Evolutionary conservation across 192 early-diverging fungal species (phyloP).

Genomic region (Coemansia interrupta): DNA sequence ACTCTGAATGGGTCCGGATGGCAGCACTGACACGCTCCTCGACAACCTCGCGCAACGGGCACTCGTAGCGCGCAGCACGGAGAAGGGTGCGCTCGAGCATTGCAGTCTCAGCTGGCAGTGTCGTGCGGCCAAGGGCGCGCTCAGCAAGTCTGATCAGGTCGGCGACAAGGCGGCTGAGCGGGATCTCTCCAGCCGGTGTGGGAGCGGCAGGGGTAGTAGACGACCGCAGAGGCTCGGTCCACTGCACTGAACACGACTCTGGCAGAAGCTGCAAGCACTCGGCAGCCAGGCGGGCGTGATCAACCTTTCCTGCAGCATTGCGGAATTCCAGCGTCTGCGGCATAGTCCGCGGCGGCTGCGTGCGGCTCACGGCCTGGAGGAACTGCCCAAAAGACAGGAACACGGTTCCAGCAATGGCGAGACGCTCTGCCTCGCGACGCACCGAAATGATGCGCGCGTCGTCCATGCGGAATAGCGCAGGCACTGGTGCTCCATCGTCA

Average conservation of each 20-base stretch:
- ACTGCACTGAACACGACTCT: slow-evolving; percentile 40
- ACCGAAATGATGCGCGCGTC: slow-evolving; percentile 37
- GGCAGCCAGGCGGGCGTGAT: slow-evolving; percentile 30
- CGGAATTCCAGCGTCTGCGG: slow-evolving; percentile 8
- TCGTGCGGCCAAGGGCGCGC: slow-evolving; percentile 22
- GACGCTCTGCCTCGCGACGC: slow-evolving; percentile 42
- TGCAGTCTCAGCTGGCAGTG: slow-evolving; percentile 21
- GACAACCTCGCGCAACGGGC: slow-evolving; percentile 46
- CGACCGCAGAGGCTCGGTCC: slow-evolving; percentile 34
- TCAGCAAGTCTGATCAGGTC: slow-evolving; percentile 33
- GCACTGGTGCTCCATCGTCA: slow-evolving; percentile 34
- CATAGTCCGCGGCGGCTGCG: slow-evolving; percentile 4
- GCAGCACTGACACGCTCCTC: slow-evolving; percentile 40
- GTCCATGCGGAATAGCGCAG: slow-evolving; percentile 47
- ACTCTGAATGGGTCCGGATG: slow-evolving; percentile 21
- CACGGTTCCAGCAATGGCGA: slow-evolving; percentile 36
- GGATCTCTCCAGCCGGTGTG: slow-evolving; percentile 24
- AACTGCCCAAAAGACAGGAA: slow-evolving; percentile 46
- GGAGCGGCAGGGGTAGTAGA: not conserved
- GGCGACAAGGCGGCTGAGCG: slow-evolving; percentile 30
- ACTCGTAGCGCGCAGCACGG: slow-evolving; percentile 43
- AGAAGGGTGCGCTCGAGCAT: slow-evolving; percentile 44
- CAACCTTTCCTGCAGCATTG: slow-evolving; percentile 29
- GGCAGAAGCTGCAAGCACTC: slow-evolving; percentile 44
- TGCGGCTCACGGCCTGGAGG: slow-evolving; percentile 25